Evolutionary conservation across 1,139 yeast genomes (phyloP).

Genomic region (Yarrowia galli): DNA sequence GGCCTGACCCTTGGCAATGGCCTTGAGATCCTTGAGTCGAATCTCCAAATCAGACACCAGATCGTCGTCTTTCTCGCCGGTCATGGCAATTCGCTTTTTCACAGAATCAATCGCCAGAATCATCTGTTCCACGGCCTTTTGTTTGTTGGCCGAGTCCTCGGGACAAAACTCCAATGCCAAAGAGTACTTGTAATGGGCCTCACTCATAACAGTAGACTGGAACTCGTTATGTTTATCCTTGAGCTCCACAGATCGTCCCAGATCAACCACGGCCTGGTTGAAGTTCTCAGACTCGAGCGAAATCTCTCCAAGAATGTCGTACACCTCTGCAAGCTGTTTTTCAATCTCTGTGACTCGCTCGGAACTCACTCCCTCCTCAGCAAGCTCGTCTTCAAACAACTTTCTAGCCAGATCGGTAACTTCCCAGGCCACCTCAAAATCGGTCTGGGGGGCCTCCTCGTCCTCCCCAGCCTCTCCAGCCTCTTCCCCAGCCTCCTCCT

Average conservation of each 20-base stretch:
- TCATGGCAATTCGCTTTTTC: constrained; percentile 55
- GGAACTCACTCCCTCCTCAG: constrained; percentile 44
- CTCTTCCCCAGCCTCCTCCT: constrained; percentile 52
- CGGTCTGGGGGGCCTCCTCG: constrained; percentile 65
- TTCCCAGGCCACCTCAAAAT: constrained; percentile 89
- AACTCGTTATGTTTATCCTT: constrained; percentile 62
- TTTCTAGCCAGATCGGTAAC: constrained; percentile 77
- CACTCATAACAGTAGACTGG: constrained; percentile 70
- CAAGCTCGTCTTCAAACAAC: constrained; percentile 60
- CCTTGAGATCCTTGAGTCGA: constrained; percentile 58
- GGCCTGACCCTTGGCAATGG: constrained; percentile 54
- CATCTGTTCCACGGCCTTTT: constrained; percentile 63
- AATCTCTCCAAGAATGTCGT: constrained; percentile 85
- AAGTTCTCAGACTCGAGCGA: constrained; percentile 85
- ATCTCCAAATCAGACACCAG: constrained; percentile 61
- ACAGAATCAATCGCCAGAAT: constrained; percentile 68
- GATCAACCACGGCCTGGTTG: constrained; percentile 74
- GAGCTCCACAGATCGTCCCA: constrained; percentile 62
- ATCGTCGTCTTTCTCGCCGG: constrained; percentile 58
- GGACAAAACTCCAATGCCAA: constrained; percentile 76
- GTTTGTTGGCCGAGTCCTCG: constrained; percentile 59
- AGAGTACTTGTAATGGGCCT: constrained; percentile 82
- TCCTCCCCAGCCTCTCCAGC: constrained; percentile 52
- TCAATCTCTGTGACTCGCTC: constrained; percentile 49
- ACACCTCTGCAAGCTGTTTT: constrained; percentile 73